Evolutionary conservation across 495 filamentous ascomycete species (phyloP).

Genomic region (Hyphodiscus hymeniophilus): DNA sequence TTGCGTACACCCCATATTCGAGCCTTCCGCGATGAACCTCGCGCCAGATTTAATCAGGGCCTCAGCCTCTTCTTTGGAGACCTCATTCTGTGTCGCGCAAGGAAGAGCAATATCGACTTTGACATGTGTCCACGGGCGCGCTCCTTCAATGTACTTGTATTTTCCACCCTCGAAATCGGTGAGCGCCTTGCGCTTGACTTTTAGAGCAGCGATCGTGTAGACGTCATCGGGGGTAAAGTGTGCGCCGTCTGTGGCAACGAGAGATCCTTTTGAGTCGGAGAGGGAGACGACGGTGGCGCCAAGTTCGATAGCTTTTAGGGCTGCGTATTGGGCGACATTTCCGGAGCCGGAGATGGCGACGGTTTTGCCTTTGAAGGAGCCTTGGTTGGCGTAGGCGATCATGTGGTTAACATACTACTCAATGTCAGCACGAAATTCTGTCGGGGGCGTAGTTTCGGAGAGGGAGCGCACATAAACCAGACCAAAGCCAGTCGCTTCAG

Average conservation of each 20-base stretch:
- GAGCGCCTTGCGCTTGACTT: slow-evolving; percentile 80
- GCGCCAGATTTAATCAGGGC: slow-evolving; percentile 66
- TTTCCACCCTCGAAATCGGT: slow-evolving; percentile 50
- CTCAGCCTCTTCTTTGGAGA: slow-evolving; percentile 80
- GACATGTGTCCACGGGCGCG: slow-evolving; percentile 84
- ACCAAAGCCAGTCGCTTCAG: slow-evolving; percentile 95
- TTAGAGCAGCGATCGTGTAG: slow-evolving; percentile 66
- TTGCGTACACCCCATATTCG: slow-evolving; percentile 98
- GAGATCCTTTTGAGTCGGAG: slow-evolving; percentile 81
- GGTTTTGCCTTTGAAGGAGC: slow-evolving; percentile 82
- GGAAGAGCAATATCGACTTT: slow-evolving; percentile 89
- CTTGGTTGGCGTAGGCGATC: slow-evolving; percentile 82
- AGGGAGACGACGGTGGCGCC: slow-evolving; percentile 89
- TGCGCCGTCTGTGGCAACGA: slow-evolving; percentile 59
- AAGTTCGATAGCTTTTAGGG: slow-evolving; percentile 93
- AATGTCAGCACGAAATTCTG: too few species aligned
- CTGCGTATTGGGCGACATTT: slow-evolving; percentile 97
- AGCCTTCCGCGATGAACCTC: slow-evolving; percentile 90
- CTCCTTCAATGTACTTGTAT: slow-evolving; percentile 84
- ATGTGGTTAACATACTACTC: slow-evolving; percentile 92
- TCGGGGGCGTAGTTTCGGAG: too few species aligned
- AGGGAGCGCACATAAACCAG: slow-evolving; percentile 60
- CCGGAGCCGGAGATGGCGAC: slow-evolving; percentile 96
- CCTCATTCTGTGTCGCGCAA: slow-evolving; percentile 95
- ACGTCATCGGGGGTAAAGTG: slow-evolving; percentile 73